phyloP scores from a whole-genome alignment of 768 basidiomycete species.

The Mycena alexandri region DNA sequence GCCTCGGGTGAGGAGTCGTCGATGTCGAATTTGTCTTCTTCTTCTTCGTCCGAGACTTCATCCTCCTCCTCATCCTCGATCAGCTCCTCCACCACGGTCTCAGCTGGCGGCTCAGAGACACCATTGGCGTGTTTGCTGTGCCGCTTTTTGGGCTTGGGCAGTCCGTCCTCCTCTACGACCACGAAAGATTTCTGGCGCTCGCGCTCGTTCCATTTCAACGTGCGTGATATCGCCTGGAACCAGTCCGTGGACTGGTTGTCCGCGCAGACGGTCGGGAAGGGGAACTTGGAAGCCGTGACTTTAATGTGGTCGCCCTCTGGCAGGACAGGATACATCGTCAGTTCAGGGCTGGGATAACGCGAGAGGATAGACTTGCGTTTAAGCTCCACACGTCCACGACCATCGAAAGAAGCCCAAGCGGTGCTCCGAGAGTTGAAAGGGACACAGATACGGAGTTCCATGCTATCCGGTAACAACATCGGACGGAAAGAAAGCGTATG shows the following conservation, averaged over 20 bases:
- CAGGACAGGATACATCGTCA: constrained; percentile 25
- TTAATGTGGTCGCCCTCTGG: constrained; percentile 99
- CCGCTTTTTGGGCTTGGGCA: constrained; percentile 56
- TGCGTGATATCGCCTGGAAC: constrained; percentile 97
- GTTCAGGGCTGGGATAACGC: constrained; percentile 14
- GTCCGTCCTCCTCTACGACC: constrained; percentile 89
- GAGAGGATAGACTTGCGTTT: constrained; percentile 74
- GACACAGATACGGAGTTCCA: constrained; percentile 99
- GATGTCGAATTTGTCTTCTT: constrained; percentile 87
- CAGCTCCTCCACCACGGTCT: constrained; percentile 48
- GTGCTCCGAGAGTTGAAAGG: constrained; percentile 98
- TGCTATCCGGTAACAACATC: constrained; percentile 97
- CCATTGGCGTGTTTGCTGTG: constrained; percentile 37
- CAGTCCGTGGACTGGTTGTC: constrained; percentile 98
- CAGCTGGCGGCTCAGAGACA: constrained; percentile 25
- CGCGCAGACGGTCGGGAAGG: constrained; percentile 98
- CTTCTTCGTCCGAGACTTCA: constrained; percentile 60
- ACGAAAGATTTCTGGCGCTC: constrained; percentile 99
- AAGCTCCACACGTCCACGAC: constrained; percentile 94
- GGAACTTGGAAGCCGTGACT: constrained; percentile 95
- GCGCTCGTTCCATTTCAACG: constrained; percentile 98
- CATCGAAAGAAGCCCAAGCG: constrained; percentile 99
- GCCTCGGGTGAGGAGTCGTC: constrained; percentile 85
- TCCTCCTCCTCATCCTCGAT: constrained; percentile 63
- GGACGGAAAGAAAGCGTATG: constrained; percentile 99